Evolutionary conservation across 2,329 filamentous ascomycete species (phyloP).

Genomic region (Aschersonia sp.): DNA sequence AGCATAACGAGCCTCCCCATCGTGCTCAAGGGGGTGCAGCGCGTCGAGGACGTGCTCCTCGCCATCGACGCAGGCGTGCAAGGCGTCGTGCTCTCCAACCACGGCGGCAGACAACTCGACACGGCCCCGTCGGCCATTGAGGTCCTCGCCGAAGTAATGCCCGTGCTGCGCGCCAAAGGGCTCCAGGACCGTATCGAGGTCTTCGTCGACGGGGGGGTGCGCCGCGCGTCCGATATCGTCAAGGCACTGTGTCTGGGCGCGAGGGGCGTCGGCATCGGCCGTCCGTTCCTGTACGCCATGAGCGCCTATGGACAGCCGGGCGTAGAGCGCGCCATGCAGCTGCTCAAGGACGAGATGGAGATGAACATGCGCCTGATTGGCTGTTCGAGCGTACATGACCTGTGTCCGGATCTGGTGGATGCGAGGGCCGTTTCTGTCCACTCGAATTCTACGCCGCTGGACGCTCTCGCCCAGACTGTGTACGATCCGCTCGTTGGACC

Average conservation of each 20-base stretch:
- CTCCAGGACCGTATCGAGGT: slow-evolving; percentile 70
- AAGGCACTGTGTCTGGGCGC: slow-evolving; percentile 91
- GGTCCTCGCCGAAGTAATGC: slow-evolving; percentile 86
- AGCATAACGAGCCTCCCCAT: slow-evolving; percentile 90
- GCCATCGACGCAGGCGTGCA: slow-evolving; percentile 74
- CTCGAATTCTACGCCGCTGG: slow-evolving; percentile 30
- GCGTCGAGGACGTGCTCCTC: slow-evolving; percentile 83
- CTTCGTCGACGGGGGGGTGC: slow-evolving; percentile 80
- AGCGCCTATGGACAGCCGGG: slow-evolving; percentile 76
- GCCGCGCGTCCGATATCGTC: slow-evolving; percentile 83
- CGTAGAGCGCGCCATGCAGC: slow-evolving; percentile 82
- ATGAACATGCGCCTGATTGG: slow-evolving; percentile 98
- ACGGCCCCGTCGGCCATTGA: slow-evolving; percentile 83
- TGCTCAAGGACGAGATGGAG: slow-evolving; percentile 92
- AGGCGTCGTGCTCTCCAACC: slow-evolving; percentile 88
- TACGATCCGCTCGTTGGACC: slow-evolving; percentile 41
- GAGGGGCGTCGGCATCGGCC: slow-evolving; percentile 81
- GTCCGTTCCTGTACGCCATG: slow-evolving; percentile 96
- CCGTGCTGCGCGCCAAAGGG: slow-evolving; percentile 60
- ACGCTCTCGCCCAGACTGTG: slow-evolving; percentile 30
- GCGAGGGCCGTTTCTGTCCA: slow-evolving; percentile 50
- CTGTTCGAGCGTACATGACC: slow-evolving; percentile 55
- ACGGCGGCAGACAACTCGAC: slow-evolving; percentile 88
- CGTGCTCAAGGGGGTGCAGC: slow-evolving; percentile 89
- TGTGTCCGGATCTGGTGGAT: slow-evolving; percentile 73